Percentiles rank a stretch among this genome's conserved stretches.
Evolutionary conservation across 2,329 filamentous ascomycete species (phyloP).

Genomic region (Coleophoma eucalyptorum): DNA sequence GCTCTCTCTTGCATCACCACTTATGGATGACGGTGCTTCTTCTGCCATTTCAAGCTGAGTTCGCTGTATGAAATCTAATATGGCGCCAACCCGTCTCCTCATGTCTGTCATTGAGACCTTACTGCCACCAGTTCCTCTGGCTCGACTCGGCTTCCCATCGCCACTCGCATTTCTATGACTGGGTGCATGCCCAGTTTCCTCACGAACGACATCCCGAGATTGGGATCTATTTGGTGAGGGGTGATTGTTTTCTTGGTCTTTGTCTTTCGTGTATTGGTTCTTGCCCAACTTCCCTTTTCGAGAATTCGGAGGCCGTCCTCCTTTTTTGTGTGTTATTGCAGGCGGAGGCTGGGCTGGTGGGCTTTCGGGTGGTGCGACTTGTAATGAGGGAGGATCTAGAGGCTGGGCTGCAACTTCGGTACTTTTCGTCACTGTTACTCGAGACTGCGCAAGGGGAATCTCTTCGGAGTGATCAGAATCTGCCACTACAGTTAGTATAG

Average conservation of each 20-base stretch:
- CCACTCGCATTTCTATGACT: slow-evolving; percentile 30
- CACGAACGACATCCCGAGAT: slow-evolving; percentile 33
- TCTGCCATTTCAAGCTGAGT: slow-evolving; percentile 84
- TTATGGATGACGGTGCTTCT: slow-evolving; percentile 42
- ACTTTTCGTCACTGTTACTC: slow-evolving; percentile 25
- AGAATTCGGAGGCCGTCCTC: slow-evolving; percentile 57
- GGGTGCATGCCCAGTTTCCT: slow-evolving; percentile 47
- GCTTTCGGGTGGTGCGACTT: slow-evolving; percentile 42
- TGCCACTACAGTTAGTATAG: slow-evolving; percentile 36
- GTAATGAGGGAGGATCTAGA: slow-evolving; percentile 39
- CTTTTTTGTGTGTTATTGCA: slow-evolving; percentile 55
- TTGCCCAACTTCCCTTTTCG: slow-evolving; percentile 66
- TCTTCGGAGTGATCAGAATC: slow-evolving; percentile 74
- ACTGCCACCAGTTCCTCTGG: slow-evolving; percentile 34
- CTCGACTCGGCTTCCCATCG: slow-evolving; percentile 24
- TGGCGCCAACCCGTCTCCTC: slow-evolving; percentile 77
- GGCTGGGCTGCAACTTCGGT: slow-evolving; percentile 19
- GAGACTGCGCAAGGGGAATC: slow-evolving; percentile 45
- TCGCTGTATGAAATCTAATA: slow-evolving; percentile 85
- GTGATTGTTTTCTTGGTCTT: slow-evolving; percentile 49
- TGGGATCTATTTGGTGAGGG: slow-evolving; percentile 51
- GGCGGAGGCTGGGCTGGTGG: slow-evolving; percentile 38
- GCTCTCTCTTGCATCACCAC: slow-evolving; percentile 31
- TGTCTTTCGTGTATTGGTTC: slow-evolving; percentile 80
- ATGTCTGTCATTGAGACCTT: slow-evolving; percentile 86